Evolutionary conservation across 1,284 basidiomycete genomes (phyloP).

Genomic region (Ganoderma sp.): DNA sequence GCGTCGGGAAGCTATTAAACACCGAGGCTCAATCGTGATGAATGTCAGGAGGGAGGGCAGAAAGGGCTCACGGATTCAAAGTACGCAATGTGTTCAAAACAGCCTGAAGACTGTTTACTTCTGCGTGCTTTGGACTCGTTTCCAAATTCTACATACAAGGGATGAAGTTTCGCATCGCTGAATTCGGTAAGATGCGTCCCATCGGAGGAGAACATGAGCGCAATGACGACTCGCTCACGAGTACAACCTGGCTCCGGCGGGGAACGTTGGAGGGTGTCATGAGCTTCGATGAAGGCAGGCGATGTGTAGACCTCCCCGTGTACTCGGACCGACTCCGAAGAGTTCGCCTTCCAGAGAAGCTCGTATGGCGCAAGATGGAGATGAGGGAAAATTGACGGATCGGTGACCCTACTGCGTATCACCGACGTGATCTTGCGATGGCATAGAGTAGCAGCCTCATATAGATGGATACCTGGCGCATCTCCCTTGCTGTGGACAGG

Average conservation of each 20-base stretch:
- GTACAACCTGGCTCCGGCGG: neutral
- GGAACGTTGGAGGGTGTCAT: no score
- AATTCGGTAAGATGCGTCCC: slow-evolving; percentile 26
- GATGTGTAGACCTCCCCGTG: neutral
- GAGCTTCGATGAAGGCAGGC: neutral
- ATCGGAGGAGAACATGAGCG: slow-evolving; percentile 13
- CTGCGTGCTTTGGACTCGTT: slow-evolving; percentile 40
- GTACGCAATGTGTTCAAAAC: neutral
- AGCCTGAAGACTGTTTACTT: slow-evolving; percentile 21
- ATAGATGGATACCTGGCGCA: neutral
- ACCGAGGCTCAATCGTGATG: neutral
- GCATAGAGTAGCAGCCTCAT: neutral
- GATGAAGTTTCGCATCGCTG: slow-evolving; percentile 40
- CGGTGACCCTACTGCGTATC: slow-evolving; percentile 1
- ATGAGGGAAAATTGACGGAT: neutral
- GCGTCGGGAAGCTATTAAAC: slow-evolving; percentile 1
- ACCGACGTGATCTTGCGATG: neutral
- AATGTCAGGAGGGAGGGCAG: neutral
- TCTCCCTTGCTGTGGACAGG: neutral
- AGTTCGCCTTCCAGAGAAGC: neutral
- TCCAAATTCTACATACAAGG: slow-evolving; percentile 40
- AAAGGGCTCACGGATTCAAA: neutral
- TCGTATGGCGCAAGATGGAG: neutral
- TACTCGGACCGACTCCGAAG: neutral
- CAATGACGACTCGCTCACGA: slow-evolving; percentile 4